Evolutionary conservation across 176 grass and related monocot species (phyloP), one percentile per base, ranked within the genome.

Genomic region (Triticum timopheevii): DNA sequence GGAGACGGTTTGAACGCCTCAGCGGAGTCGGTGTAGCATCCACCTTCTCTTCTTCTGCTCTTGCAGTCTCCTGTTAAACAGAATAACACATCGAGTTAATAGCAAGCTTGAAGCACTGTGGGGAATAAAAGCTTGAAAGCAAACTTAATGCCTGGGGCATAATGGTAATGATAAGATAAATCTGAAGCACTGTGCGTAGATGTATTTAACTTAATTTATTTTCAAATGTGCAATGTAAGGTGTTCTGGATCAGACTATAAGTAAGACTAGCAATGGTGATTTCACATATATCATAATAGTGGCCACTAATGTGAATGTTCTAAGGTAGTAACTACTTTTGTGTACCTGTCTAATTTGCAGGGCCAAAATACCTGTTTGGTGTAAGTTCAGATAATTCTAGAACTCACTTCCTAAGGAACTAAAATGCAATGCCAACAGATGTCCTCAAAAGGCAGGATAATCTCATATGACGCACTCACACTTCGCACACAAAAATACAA

Each of bases 1-100:
- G 85, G 40, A 94, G 87, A 1, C 93, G 87, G 42, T 4, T 88
- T 40, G 93, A 94, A 30, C 93, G 93, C 52, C 93, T 85, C 75
- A 87, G 30, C 23, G 92, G 81, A 81, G 84, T 89, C 1, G 27
- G 52, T 7, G 66, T 70, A 2, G 6, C n/a, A 31, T 85, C 73
- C 2, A 8, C 47, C 75, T 73, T 83, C 33, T 82, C 69, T 47
- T 12, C 49, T 38, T 73, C 76, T 24, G 73, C 76, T 24, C 6
- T 7, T 84, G 68, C 5, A 6, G 5, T 80, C 44, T 68, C 76
- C 89, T 90, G 61, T 75, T 61, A 19, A 52, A 66, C 61, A 22
- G 13, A 35, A 38, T 49, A 68, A 12, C 63, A 61, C 13, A 20
- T 47, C 69, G 52, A 63, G 65, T 79, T 33, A 50, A 58, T 17